phyloP scores from a whole-genome alignment of 495 filamentous ascomycete species.

The Aspergillus haitiensis region DNA sequence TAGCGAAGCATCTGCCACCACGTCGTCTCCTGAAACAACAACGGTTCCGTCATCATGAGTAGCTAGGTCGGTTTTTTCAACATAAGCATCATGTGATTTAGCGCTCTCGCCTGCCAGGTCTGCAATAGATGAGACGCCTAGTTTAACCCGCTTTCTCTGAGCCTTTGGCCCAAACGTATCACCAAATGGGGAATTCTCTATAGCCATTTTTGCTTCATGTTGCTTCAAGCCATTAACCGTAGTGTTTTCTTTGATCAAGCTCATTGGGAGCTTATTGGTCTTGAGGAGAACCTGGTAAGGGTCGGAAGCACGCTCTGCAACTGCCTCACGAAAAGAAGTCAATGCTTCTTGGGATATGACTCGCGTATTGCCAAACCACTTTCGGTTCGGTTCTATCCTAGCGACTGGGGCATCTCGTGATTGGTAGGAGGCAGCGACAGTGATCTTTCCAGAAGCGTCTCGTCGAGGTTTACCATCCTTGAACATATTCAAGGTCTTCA shows the following conservation, averaged over 20 bases:
- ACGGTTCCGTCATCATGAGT: slow-evolving; percentile 68
- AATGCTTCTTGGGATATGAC: slow-evolving; percentile 71
- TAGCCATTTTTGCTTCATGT: slow-evolving; percentile 90
- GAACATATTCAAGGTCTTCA: slow-evolving; percentile 81
- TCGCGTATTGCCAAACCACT: slow-evolving; percentile 76
- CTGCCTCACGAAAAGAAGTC: slow-evolving; percentile 83
- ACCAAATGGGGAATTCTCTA: slow-evolving; percentile 81
- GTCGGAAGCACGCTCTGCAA: slow-evolving; percentile 84
- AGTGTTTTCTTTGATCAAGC: slow-evolving; percentile 65
- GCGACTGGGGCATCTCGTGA: slow-evolving; percentile 75
- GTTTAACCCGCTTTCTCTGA: slow-evolving; percentile 86
- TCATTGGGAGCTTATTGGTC: slow-evolving; percentile 91
- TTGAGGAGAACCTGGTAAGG: slow-evolving; percentile 91
- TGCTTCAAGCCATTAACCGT: slow-evolving; percentile 78
- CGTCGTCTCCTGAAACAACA: slow-evolving; percentile 52
- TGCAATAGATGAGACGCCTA: slow-evolving; percentile 73
- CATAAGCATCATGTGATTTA: slow-evolving; percentile 74
- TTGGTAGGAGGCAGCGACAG: slow-evolving; percentile 81
- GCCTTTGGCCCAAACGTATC: slow-evolving; percentile 93
- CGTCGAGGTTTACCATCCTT: slow-evolving; percentile 77
- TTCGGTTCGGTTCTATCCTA: slow-evolving; percentile 89
- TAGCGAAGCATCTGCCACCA: slow-evolving; percentile 44
- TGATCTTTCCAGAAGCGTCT: slow-evolving; percentile 74
- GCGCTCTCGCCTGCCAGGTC: slow-evolving; percentile 79
- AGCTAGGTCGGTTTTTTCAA: slow-evolving; percentile 73